Conservation (phyloP, 1,139 yeast species). For the Taphrina deformans region DNA sequence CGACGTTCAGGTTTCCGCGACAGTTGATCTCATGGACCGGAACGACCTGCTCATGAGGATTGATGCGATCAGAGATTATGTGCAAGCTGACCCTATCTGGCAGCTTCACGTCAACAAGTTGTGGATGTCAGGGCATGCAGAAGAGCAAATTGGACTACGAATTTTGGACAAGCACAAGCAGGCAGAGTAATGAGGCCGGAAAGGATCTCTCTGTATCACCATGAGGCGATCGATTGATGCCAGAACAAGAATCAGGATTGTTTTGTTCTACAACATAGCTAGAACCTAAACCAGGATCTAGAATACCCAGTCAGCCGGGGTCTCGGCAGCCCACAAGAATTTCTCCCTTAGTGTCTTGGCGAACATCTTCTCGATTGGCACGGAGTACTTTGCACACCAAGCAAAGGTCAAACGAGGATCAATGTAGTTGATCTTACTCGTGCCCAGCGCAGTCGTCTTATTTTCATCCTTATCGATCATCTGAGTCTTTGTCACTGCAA, state of each 20-base stretch:
- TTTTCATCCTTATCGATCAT: slow-evolving; percentile 91
- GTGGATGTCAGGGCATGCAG: background rate
- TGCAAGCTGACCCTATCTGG: background rate
- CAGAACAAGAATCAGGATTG: too few relatives aligned
- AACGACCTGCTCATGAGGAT: background rate
- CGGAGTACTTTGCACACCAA: slow-evolving; percentile 80
- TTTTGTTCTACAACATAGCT: background rate
- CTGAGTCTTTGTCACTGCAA: slow-evolving; percentile 66
- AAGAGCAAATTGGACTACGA: background rate
- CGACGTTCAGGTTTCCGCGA: slow-evolving; percentile 55
- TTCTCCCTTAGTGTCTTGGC: slow-evolving; percentile 89
- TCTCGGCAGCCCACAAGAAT: slow-evolving; percentile 93
- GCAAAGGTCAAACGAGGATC: slow-evolving; percentile 91
- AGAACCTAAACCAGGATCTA: slow-evolving; percentile 47
- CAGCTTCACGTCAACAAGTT: background rate
- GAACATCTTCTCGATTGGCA: slow-evolving; percentile 88
- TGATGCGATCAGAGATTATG: background rate
- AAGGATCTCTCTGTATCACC: too few relatives aligned
- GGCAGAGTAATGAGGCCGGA: background rate
- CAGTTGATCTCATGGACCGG: background rate
- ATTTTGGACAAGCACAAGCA: background rate
- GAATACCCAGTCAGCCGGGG: slow-evolving; percentile 85
- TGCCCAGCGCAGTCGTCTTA: slow-evolving; percentile 88
- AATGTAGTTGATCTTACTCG: slow-evolving; percentile 90
- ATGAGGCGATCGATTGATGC: too few relatives aligned